phyloP scores from a whole-genome alignment of 208 protist species.

The Crithidia sp. region DNA sequence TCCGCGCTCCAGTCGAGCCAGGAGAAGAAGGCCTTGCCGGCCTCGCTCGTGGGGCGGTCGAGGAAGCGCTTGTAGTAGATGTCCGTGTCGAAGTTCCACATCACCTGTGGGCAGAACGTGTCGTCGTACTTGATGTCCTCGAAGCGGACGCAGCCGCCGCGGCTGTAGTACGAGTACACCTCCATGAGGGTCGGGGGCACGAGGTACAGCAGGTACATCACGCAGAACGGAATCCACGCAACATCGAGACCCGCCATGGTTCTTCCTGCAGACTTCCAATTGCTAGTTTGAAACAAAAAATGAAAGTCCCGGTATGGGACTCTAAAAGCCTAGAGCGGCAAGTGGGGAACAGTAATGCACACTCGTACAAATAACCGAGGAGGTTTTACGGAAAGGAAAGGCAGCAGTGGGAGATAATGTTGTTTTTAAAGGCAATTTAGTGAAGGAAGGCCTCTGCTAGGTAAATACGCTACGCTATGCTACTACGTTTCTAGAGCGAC shows the following conservation, averaged over 20 bases:
- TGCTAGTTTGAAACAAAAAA: not conserved
- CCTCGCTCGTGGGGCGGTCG: conserved; percentile 84
- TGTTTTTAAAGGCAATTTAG: not conserved
- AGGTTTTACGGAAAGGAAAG: not conserved
- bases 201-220: conserved; percentile 90
- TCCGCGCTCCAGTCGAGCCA: conserved; percentile 91
- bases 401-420: not conserved
- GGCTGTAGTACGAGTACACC: conserved; percentile 91
- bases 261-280: not conserved
- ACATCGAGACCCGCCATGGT: conserved; percentile 80
- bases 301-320: too few species aligned
- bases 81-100: conserved; percentile 74
- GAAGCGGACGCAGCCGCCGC: conserved; percentile 80
- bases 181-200: conserved; percentile 92
- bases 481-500: too few species aligned
- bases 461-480: too few species aligned
- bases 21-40: conserved; percentile 84
- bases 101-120: conserved; percentile 66
- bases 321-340: too few species aligned
- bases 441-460: too few species aligned
- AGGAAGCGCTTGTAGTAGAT: conserved; percentile 91
- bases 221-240: conserved; percentile 83
- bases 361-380: not conserved
- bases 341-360: too few species aligned
- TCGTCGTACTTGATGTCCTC: conserved; percentile 91